Evolutionary conservation across 2,329 filamentous ascomycete genomes (phyloP).

Genomic region (Pyrenochaeta sp.): DNA sequence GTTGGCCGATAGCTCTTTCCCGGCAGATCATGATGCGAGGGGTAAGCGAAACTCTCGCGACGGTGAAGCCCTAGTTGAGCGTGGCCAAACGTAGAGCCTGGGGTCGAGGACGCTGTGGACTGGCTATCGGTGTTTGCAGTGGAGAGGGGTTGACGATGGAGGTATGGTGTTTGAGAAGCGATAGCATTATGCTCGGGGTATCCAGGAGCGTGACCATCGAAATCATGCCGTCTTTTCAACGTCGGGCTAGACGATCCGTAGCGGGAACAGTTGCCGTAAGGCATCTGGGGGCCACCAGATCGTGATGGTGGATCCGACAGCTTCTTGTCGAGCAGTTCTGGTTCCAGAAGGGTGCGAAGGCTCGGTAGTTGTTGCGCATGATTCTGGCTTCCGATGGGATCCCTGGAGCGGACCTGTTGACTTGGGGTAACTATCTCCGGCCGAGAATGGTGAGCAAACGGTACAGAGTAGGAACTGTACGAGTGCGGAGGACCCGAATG

Average conservation of each 20-base stretch:
- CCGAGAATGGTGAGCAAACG: conserved; percentile 36
- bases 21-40: conserved; percentile 30
- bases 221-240: conserved; percentile 48
- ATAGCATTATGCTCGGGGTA: conserved; percentile 38
- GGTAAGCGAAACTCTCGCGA: conserved; percentile 32
- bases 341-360: conserved; percentile 48
- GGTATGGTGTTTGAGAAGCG: conserved; percentile 38
- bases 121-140: conserved; percentile 29
- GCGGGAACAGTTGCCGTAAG: conserved; percentile 28
- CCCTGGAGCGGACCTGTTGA: conserved; percentile 37
- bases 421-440: conserved; percentile 33
- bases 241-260: conserved; percentile 45
- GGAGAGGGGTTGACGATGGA: conserved; percentile 35
- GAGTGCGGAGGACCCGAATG: conserved; percentile 61
- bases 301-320: conserved; percentile 34
- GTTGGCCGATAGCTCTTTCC: conserved; percentile 31
- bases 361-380: conserved; percentile 48
- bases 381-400: conserved; percentile 35
- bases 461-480: conserved; percentile 39
- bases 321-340: conserved; percentile 46
- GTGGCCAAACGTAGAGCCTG: conserved; percentile 29
- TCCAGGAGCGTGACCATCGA: conserved; percentile 40
- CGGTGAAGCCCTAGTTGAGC: conserved; percentile 33
- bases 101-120: conserved; percentile 33
- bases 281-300: conserved; percentile 26